Conservation (phyloP, 1,139 yeast species). For the Pichia sp. region DNA sequence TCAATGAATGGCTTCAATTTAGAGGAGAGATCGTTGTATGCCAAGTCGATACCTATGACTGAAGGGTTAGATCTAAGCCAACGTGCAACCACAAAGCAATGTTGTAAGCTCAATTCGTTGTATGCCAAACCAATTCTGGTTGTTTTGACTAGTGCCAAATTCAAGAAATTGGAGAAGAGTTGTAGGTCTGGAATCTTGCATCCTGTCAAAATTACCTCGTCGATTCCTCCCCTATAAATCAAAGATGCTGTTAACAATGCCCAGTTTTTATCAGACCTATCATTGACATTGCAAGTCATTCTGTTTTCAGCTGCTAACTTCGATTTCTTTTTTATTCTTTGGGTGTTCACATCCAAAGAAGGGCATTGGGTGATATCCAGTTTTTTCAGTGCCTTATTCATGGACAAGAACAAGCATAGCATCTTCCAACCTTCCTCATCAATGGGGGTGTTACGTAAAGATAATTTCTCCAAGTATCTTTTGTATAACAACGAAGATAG, state of each 20-base stretch:
- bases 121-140: slow-evolving; percentile 64
- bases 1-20: slow-evolving; percentile 51
- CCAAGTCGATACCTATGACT: slow-evolving; percentile 58
- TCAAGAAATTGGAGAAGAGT: slow-evolving; percentile 54
- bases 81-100: slow-evolving; percentile 46
- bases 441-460: slow-evolving; percentile 67
- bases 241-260: slow-evolving; percentile 62
- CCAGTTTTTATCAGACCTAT: slow-evolving; percentile 77
- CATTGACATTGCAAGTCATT: slow-evolving; percentile 55
- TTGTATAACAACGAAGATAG: slow-evolving; percentile 59
- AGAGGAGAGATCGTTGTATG: slow-evolving; percentile 56
- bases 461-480: slow-evolving; percentile 57
- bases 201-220: slow-evolving; percentile 66
- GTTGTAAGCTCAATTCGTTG: slow-evolving; percentile 51
- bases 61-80: slow-evolving; percentile 39
- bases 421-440: slow-evolving; percentile 67
- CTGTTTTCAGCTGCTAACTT: slow-evolving; percentile 33
- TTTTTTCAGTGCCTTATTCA: slow-evolving; percentile 51
- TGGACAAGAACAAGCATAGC: slow-evolving; percentile 64
- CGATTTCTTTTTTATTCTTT: slow-evolving; percentile 39
- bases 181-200: slow-evolving; percentile 57
- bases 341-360: slow-evolving; percentile 51
- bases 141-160: slow-evolving; percentile 51
- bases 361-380: slow-evolving; percentile 74
- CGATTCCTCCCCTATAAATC: slow-evolving; percentile 67